phyloP scores from a whole-genome alignment of 495 filamentous ascomycete species.

The Lepidopterella palustris region DNA sequence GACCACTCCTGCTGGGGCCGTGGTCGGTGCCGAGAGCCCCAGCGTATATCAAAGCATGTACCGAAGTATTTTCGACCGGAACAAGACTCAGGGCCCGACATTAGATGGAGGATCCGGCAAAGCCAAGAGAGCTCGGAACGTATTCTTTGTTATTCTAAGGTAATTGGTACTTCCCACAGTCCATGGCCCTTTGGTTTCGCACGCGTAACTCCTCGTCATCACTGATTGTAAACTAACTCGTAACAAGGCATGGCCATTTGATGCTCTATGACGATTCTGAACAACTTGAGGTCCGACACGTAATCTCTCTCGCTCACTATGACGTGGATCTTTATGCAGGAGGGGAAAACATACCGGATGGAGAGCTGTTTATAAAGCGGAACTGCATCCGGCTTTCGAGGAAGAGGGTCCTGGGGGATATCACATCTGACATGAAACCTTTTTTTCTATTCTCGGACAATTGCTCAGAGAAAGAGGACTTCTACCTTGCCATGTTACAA shows the following conservation, averaged over 20 bases:
- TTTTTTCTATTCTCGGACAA: constrained; percentile 94
- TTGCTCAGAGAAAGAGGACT: constrained; percentile 92
- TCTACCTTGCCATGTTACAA: constrained; percentile 86
- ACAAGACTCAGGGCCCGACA: constrained; percentile 42
- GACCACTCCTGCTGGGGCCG: constrained; percentile 69
- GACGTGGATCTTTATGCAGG: constrained; percentile 80
- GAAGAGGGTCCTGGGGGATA: constrained; percentile 49
- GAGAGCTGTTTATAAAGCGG: constrained; percentile 89
- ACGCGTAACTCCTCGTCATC: background rate
- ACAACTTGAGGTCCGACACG: constrained; percentile 89
- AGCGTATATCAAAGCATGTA: constrained; percentile 99
- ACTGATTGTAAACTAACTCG: constrained; percentile 15
- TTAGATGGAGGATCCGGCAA: constrained; percentile 48
- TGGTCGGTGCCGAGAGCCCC: constrained; percentile 66
- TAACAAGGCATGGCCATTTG: constrained; percentile 75
- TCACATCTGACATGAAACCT: constrained; percentile 57
- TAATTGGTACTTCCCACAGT: constrained; percentile 40
- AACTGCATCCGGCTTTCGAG: constrained; percentile 84
- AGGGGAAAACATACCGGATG: constrained; percentile 68
- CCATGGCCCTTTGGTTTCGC: too few species aligned
- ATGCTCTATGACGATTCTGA: constrained; percentile 93
- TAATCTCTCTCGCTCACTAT: constrained; percentile 86
- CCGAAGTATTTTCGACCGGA: constrained; percentile 87
- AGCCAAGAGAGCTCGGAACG: constrained; percentile 73
- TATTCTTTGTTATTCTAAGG: constrained; percentile 91